These are phyloP conservation scores for Aspergillus pseudoviridinutans DNA, from an alignment of 2,329 filamentous ascomycete species.

Conservation along the genomic window DNA sequence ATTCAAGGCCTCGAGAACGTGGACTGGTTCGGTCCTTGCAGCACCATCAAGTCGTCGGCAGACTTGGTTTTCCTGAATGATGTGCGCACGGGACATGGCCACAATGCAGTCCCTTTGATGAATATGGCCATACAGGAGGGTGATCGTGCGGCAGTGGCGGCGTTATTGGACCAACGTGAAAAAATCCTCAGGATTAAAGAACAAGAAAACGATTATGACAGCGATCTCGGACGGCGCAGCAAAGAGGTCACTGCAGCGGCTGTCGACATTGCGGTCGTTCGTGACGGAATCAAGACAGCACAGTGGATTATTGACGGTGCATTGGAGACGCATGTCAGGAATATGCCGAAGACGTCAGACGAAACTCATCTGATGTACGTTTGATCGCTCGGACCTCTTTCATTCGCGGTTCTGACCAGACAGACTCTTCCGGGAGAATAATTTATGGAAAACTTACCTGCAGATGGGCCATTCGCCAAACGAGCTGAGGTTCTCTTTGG, in stretches of 20 bases:
- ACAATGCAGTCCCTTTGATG: constrained; percentile 9
- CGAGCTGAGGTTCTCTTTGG: constrained; percentile 9
- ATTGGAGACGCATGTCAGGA: constrained; percentile 1
- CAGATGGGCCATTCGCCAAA: constrained; percentile 9
- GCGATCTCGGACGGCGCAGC: neutral
- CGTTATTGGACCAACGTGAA: constrained; percentile 4
- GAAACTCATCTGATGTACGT: constrained; percentile 13
- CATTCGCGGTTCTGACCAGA: neutral
- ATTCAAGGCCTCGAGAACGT: constrained; percentile 8
- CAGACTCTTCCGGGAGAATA: constrained; percentile 12
- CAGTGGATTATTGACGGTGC: constrained; percentile 5
- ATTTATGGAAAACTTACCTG: constrained; percentile 8
- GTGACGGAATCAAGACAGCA: constrained; percentile 6
- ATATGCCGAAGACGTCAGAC: constrained; percentile 5
- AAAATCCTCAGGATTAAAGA: constrained; percentile 3
- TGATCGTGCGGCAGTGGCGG: constrained; percentile 2
- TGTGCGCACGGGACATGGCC: neutral
- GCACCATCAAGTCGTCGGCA: neutral
- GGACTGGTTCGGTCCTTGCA: constrained; percentile 15
- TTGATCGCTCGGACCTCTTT: neutral
- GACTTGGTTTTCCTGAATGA: neutral
- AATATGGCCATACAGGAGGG: constrained; percentile 8
- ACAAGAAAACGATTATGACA: neutral
- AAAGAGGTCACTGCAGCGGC: constrained; percentile 3
- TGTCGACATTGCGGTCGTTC: constrained; percentile 4